Conservation (phyloP, 768 basidiomycete species). For the Xerocomus potaroensis region DNA sequence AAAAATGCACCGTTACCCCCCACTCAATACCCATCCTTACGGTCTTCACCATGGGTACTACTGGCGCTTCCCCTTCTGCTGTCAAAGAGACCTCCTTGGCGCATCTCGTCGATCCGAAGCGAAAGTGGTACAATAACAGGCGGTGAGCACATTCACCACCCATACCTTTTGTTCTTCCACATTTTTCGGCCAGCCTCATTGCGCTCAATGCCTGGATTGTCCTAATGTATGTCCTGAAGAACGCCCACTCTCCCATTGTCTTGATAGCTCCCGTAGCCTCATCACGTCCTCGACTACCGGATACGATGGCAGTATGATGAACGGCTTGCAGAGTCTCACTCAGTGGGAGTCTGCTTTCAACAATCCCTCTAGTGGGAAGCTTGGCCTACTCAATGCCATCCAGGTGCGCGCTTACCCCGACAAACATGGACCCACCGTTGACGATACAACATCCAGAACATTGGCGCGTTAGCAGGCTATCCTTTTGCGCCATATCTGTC, state of each 20-base stretch:
- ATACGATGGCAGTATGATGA: conserved; percentile 78
- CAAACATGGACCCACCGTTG: neutral
- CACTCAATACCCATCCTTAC: neutral
- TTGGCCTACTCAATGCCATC: conserved; percentile 70
- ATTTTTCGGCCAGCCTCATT: conserved; percentile 49
- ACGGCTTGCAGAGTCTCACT: conserved; percentile 66
- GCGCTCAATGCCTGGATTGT: conserved; percentile 66
- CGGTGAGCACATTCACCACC: conserved; percentile 37
- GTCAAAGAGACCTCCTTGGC: conserved; percentile 36
- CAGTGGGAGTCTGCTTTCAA: conserved; percentile 63
- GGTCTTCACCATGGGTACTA: conserved; percentile 45
- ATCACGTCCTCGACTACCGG: conserved; percentile 75
- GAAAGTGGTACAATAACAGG: conserved; percentile 75
- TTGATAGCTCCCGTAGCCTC: conserved; percentile 37
- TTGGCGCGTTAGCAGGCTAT: conserved; percentile 65
- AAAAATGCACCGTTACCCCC: too few relatives aligned
- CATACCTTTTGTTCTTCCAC: neutral
- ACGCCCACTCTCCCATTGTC: neutral
- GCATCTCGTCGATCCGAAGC: conserved; percentile 58
- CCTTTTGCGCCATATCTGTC: conserved; percentile 70
- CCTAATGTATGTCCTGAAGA: conserved; percentile 47
- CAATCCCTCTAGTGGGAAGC: conserved; percentile 48
- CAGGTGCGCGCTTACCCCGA: conserved; percentile 39
- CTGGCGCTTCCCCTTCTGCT: conserved; percentile 36
- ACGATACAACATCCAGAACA: conserved; percentile 45